Base-by-base conservation (phyloP, 805 yeast species). In the Yamadazyma nakazawae region DNA sequence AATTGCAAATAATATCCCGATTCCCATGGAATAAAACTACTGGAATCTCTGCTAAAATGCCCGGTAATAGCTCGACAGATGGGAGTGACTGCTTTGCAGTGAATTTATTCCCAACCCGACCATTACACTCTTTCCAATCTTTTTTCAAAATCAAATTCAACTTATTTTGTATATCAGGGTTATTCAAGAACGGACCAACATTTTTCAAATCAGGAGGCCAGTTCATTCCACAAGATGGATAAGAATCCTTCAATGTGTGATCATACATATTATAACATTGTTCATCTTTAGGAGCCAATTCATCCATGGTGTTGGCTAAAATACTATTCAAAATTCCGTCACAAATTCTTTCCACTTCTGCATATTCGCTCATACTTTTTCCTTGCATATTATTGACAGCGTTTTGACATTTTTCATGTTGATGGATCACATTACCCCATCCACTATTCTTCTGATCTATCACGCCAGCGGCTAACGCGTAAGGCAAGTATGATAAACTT, bases 181-280 rank as follows among this genome's bases (percentile, higher is more conserved):
- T 50, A 25, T 72, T 67, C 48, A 86, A 70, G 54, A 82, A 86
- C 5, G 75, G 72, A 0, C 70, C 67, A 14, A 84, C 79, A 25
- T 59, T 45, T 1, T 58, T 64, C 49, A 85, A 68, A 48, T 75
- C 83, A 16, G 76, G 75, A 0, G 99, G 99, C 98, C 98, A 94
- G 62, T 85, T 84, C 79, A 80, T 74, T 5, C 98, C 98, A 67
- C 99, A 94, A 0, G 85, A 67, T 0, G 98, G 97, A 56, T 74
- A 88, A 0, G 81, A 65, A 61, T 90, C 97, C 32, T 67, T 71
- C 44, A 85, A 67, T 32, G 85, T 76, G 46, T 80, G 79, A 62
- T 94, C 96, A 62, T 94, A 92, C 77, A 90, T 81, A 66, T 94
- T 94, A 57, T 79, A 54, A 62, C 99, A 92, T 47, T 71, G 76